Base-by-base conservation (phyloP, 345 rosid genomes). In the Populus alba region DNA sequence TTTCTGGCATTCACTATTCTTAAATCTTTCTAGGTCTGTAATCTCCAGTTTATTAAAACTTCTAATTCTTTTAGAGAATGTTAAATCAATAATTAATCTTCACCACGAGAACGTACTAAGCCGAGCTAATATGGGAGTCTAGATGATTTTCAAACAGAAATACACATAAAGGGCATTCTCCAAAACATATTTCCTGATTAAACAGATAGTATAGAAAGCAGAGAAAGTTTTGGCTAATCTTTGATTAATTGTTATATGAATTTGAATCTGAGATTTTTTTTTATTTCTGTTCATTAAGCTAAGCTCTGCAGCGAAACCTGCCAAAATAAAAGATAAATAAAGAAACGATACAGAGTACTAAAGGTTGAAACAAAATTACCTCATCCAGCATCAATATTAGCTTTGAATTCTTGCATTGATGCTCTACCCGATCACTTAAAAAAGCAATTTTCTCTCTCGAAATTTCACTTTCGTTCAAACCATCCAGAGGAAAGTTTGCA, bases 361-460 rank as follows among this genome's bases (percentile, higher is more conserved):
- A 41, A 41, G 13, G 38, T 37, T 51, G n/a, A 45, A 43, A 31
- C 15, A 59, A 7, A 11, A 27, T 66, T 78, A 88, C 91, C 89
- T 88, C 88, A 65, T 88, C 88, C 1, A 84, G 74, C 87, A 88
- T 47, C 45, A 75, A 70, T 12, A 85, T 68, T 7, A 88, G 77
- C 77, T 68, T 85, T 7, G 89, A 81, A 57, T 80, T 83, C 81
- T 76, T 83, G 81, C 76, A 78, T 15, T 80, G 76, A 72, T 49
- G 74, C 16, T 80, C 87, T 63, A 77, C 7, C 79, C 77, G 67
- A 37, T 79, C 85, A 70, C 80, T 76, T 59, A 10, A 10, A 53
- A 76, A 79, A 33, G 77, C 53, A 49, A 68, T 25, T 22, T 74
- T 75, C 31, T 82, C 82, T 66, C 75, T 38, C 47, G 49, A 13